A percentile compares a stretch with the other conserved stretches of the same genome.
Conservation (phyloP, 1,284 basidiomycete species). For the Amylostereum chailletii region DNA sequence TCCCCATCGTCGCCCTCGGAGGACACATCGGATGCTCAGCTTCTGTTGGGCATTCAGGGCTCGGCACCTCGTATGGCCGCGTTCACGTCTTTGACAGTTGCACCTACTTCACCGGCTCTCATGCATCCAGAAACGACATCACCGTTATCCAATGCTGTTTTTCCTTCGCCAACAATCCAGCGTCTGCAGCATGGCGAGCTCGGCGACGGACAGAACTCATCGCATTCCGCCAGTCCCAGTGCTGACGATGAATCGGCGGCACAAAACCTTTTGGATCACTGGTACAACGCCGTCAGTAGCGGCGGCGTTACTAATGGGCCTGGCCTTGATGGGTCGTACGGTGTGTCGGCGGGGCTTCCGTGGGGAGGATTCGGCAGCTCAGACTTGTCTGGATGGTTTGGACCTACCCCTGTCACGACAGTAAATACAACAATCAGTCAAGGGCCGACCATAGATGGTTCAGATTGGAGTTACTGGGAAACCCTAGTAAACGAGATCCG, state of each 20-base stretch:
- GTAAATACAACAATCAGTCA: slow-evolving; percentile 9
- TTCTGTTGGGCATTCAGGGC: slow-evolving; percentile 41
- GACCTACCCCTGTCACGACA: slow-evolving; percentile 19
- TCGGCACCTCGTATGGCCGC: slow-evolving; percentile 10
- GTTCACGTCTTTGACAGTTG: slow-evolving; percentile 6
- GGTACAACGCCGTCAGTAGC: slow-evolving; percentile 69
- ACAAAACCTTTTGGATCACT: slow-evolving; percentile 70
- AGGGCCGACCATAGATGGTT: slow-evolving; percentile 45
- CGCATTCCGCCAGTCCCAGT: slow-evolving; percentile 54
- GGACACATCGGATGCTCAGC: slow-evolving; percentile 30
- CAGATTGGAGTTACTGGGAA: slow-evolving; percentile 79
- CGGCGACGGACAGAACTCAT: slow-evolving; percentile 36
- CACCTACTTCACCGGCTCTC: slow-evolving; percentile 8
- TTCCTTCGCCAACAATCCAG: slow-evolving; percentile 43
- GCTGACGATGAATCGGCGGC: slow-evolving; percentile 69
- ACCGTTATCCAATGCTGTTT: slow-evolving; percentile 25
- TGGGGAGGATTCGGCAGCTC: slow-evolving; percentile 55
- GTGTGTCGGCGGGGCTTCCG: slow-evolving; percentile 34
- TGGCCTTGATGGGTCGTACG: slow-evolving; percentile 43
- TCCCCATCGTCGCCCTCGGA: slow-evolving; percentile 9
- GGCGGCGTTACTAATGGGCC: slow-evolving; percentile 55
- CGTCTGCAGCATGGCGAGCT: slow-evolving; percentile 45
- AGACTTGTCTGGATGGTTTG: slow-evolving; percentile 55
- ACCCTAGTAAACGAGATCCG: slow-evolving; percentile 70
- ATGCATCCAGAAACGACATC: slow-evolving; percentile 12